Percentiles rank a stretch among this genome's conserved stretches.
Conservation (phyloP, 129 eudicot genomes). For the Lactuca sativa region DNA sequence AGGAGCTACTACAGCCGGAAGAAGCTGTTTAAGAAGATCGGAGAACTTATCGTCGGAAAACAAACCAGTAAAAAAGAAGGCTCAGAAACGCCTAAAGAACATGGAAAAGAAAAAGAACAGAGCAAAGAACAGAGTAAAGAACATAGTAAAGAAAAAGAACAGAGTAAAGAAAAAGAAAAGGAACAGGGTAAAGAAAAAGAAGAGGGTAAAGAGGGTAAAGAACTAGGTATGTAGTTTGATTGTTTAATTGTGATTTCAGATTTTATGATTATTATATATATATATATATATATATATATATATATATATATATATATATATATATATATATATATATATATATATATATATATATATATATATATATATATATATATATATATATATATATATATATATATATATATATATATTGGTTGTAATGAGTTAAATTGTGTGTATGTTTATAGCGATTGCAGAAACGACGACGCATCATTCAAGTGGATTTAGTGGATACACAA, state of each 20-base stretch:
- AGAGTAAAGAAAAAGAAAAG: constrained; percentile 11
- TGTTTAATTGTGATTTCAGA: constrained; percentile 6
- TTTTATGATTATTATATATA: constrained; percentile 20
- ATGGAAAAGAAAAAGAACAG: constrained; percentile 12
- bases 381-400: too few species aligned
- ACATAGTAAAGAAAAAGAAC: constrained; percentile 7
- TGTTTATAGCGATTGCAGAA: neutral
- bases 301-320: too few species aligned
- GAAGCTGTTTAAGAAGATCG: constrained; percentile 51
- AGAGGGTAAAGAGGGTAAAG: neutral
- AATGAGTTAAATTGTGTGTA: too few species aligned
- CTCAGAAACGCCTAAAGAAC: constrained; percentile 17
- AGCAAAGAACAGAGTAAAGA: constrained; percentile 15
- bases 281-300: too few species aligned
- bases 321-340: too few species aligned
- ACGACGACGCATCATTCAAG: neutral
- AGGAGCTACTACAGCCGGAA: constrained; percentile 29
- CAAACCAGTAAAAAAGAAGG: constrained; percentile 26
- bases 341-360: too few species aligned
- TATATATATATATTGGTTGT: too few species aligned
- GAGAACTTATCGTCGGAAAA: constrained; percentile 51
- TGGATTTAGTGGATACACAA: neutral
- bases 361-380: too few species aligned
- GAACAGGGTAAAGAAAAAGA: constrained; percentile 13
- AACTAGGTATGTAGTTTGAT: neutral